Percentiles rank a stretch among this genome's conserved stretches.
Evolutionary conservation across 768 basidiomycete species (phyloP).

Genomic region (Leucocoprinus leucothites): DNA sequence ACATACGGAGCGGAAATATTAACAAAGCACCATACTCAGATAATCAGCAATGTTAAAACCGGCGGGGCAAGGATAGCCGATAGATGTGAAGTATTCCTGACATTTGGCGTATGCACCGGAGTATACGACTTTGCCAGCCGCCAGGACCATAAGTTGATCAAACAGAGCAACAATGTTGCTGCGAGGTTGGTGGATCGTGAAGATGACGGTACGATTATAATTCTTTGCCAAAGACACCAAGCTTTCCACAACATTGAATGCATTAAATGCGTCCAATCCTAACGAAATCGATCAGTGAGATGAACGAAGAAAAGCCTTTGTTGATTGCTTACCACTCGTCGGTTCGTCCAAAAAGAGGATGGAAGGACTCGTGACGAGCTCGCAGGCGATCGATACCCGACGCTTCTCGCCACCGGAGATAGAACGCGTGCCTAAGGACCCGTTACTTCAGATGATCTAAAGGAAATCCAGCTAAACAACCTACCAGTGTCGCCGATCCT

Average conservation of each 20-base stretch:
- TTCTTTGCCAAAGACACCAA: conserved; percentile 80
- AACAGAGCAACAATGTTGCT: conserved; percentile 97
- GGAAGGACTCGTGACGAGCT: conserved; percentile 94
- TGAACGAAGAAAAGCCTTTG: not conserved
- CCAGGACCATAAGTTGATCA: conserved; percentile 86
- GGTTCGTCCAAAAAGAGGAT: conserved; percentile 97
- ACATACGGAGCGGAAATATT: not conserved
- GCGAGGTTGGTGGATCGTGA: conserved; percentile 97
- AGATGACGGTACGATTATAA: conserved; percentile 93
- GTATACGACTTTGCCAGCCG: conserved; percentile 81
- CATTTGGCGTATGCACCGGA: conserved; percentile 75
- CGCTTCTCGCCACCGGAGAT: conserved; percentile 99
- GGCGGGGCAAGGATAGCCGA: conserved; percentile 82
- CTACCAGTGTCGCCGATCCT: conserved; percentile 85
- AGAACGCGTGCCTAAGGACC: conserved; percentile 65
- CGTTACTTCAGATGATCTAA: not conserved
- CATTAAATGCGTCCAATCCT: conserved; percentile 95
- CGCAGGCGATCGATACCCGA: conserved; percentile 95
- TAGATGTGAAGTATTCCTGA: conserved; percentile 74
- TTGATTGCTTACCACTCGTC: conserved; percentile 71
- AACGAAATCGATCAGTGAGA: not conserved
- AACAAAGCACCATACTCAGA: conserved; percentile 62
- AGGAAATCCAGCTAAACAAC: conserved; percentile 20
- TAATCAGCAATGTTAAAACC: conserved; percentile 98
- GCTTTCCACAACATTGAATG: conserved; percentile 90